Percentiles rank a stretch among this genome's conserved stretches.
These are phyloP conservation scores for Scedosporium boydii DNA, from an alignment of 2,329 filamentous ascomycete genomes.

Conservation along the genomic window DNA sequence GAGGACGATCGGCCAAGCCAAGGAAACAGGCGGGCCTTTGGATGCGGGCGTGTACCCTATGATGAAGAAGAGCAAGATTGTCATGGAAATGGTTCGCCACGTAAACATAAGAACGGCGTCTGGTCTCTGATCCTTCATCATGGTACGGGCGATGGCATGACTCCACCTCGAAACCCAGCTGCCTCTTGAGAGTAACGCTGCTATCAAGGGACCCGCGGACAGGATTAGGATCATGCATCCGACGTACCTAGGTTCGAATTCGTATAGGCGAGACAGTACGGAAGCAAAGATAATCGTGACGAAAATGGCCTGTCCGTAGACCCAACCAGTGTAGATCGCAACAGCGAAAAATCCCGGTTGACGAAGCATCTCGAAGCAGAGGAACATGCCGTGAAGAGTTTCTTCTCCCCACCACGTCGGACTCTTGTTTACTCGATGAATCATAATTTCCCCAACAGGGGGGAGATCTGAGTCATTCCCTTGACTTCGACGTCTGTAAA, in stretches of 20 bases:
- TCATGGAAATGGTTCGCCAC: conserved; percentile 55
- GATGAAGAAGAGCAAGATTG: conserved; percentile 56
- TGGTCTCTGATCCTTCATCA: background rate
- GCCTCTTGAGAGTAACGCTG: background rate
- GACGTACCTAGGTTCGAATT: background rate
- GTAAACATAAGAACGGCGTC: conserved; percentile 15
- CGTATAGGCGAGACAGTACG: conserved; percentile 60
- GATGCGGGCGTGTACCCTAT: conserved; percentile 60
- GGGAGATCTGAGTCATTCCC: background rate
- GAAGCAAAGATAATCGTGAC: conserved; percentile 65
- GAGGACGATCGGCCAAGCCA: conserved; percentile 56
- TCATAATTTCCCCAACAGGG: conserved; percentile 56
- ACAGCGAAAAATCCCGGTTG: conserved; percentile 67
- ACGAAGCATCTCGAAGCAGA: conserved; percentile 61
- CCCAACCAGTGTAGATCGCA: conserved; percentile 66
- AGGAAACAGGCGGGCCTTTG: conserved; percentile 48
- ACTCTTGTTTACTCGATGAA: conserved; percentile 62
- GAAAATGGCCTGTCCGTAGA: conserved; percentile 66
- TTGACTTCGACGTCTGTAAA: background rate
- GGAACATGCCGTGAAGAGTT: conserved; percentile 57
- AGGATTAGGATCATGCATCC: background rate
- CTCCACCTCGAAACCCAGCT: background rate
- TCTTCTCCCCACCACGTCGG: conserved; percentile 73
- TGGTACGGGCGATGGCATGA: background rate
- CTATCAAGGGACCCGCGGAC: background rate